Conservation (phyloP, 1,139 yeast genomes). For the Lipomyces yarrowii region DNA sequence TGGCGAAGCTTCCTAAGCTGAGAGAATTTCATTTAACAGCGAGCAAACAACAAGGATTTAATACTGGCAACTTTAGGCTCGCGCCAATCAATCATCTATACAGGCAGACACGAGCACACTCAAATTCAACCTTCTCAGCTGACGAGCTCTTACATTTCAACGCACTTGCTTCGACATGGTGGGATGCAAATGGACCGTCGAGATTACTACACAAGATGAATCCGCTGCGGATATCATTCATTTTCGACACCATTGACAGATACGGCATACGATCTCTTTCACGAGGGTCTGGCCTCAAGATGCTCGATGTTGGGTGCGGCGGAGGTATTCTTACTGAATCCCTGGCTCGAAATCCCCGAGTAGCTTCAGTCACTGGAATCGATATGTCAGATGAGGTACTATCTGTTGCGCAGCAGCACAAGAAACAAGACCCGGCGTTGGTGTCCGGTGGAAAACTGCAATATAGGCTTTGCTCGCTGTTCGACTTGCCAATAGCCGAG, state of each 20-base stretch:
- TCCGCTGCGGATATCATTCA: conserved; percentile 81
- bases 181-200: conserved; percentile 95
- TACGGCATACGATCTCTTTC: conserved; percentile 47
- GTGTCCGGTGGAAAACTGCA: conserved; percentile 50
- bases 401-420: conserved; percentile 75
- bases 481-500: conserved; percentile 38
- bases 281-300: conserved; percentile 42
- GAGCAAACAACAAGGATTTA: neutral
- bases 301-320: conserved; percentile 94
- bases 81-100: neutral
- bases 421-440: conserved; percentile 63
- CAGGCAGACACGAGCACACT: neutral
- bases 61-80: neutral
- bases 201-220: conserved; percentile 94
- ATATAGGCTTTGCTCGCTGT: conserved; percentile 23
- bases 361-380: conserved; percentile 70
- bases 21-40: neutral
- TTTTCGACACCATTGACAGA: conserved; percentile 59
- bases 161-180: conserved; percentile 86
- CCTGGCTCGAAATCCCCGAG: conserved; percentile 68
- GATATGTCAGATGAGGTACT: conserved; percentile 85
- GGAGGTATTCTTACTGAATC: conserved; percentile 93
- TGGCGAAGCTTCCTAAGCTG: neutral
- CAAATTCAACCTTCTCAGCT: conserved; percentile 26
- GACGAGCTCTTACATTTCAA: conserved; percentile 80